A percentile compares a stretch with the other conserved stretches of the same genome.
These are phyloP conservation scores for Fusarium oligoseptatum DNA, from an alignment of 2,329 filamentous ascomycete genomes.

Conservation along the genomic window DNA sequence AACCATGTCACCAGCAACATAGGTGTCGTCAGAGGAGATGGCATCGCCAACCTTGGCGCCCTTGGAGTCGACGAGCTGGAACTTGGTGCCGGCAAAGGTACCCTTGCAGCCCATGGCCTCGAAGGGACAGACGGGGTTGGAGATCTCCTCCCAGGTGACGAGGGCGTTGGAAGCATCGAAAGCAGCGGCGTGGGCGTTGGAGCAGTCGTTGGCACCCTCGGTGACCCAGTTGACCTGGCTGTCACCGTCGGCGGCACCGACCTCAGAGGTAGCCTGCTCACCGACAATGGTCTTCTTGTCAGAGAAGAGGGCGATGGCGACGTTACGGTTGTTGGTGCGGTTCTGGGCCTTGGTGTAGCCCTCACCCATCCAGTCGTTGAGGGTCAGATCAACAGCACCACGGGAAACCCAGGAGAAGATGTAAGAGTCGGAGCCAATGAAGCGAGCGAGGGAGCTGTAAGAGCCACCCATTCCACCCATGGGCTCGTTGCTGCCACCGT, in stretches of 20 bases:
- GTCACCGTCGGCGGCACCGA: constrained; percentile 67
- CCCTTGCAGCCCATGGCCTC: constrained; percentile 72
- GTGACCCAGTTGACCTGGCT: constrained; percentile 72
- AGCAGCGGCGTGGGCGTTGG: constrained; percentile 69
- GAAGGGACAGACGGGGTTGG: constrained; percentile 65
- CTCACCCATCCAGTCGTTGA: constrained; percentile 69
- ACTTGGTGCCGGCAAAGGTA: constrained; percentile 69
- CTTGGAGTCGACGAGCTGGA: constrained; percentile 66
- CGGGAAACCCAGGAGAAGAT: constrained; percentile 75
- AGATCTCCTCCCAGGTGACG: constrained; percentile 73
- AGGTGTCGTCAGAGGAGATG: constrained; percentile 65
- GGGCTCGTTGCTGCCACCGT: constrained; percentile 69
- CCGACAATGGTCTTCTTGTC: constrained; percentile 70
- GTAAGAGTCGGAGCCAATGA: constrained; percentile 64
- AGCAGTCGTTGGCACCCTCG: constrained; percentile 62
- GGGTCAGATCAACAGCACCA: constrained; percentile 66
- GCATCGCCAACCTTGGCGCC: constrained; percentile 66
- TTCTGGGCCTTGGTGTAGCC: constrained; percentile 66
- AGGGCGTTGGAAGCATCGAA: constrained; percentile 66
- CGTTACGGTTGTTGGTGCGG: constrained; percentile 70
- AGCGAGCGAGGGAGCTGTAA: constrained; percentile 69
- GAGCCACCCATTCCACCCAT: constrained; percentile 75
- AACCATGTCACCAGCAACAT: constrained; percentile 73
- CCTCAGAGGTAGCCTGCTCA: constrained; percentile 64
- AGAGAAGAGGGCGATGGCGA: constrained; percentile 68